phyloP scores from a whole-genome alignment of 495 filamentous ascomycete species.

The Elasticomyces elasticus region DNA sequence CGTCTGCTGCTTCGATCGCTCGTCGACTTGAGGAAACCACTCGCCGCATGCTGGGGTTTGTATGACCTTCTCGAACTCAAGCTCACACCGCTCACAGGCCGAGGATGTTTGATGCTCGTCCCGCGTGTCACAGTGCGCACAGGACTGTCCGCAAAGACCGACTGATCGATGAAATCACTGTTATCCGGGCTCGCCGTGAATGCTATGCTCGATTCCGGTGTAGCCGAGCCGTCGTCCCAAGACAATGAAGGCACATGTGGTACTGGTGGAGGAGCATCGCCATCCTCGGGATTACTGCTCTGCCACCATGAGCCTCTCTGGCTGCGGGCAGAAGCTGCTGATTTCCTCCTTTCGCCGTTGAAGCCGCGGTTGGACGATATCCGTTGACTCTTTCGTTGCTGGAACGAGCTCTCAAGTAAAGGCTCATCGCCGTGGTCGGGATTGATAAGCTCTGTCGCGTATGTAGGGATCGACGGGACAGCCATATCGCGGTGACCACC shows the following conservation, averaged over 20 bases:
- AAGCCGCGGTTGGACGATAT: background rate
- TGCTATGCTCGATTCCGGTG: slow-evolving; percentile 3
- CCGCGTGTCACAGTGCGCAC: background rate
- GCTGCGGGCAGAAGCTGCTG: background rate
- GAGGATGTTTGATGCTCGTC: slow-evolving; percentile 12
- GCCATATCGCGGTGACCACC: background rate
- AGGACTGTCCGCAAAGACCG: background rate
- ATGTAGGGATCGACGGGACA: background rate
- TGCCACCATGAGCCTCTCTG: slow-evolving; percentile 5
- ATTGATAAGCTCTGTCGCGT: background rate
- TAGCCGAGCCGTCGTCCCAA: slow-evolving; percentile 1
- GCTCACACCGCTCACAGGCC: slow-evolving; percentile 4
- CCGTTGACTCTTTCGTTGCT: background rate
- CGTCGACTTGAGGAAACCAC: slow-evolving; percentile 7
- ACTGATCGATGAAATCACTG: background rate
- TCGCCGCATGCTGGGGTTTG: slow-evolving; percentile 6
- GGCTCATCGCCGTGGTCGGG: background rate
- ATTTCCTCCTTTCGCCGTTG: background rate
- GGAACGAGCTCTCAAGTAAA: background rate
- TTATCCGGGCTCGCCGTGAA: background rate
- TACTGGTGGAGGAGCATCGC: background rate
- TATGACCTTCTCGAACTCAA: background rate
- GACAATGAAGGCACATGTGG: slow-evolving; percentile 3
- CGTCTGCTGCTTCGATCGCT: background rate
- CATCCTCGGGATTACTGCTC: slow-evolving; percentile 11